Conservation (phyloP, 2,329 filamentous ascomycete genomes). For the Cladosporium sphaerospermum region DNA sequence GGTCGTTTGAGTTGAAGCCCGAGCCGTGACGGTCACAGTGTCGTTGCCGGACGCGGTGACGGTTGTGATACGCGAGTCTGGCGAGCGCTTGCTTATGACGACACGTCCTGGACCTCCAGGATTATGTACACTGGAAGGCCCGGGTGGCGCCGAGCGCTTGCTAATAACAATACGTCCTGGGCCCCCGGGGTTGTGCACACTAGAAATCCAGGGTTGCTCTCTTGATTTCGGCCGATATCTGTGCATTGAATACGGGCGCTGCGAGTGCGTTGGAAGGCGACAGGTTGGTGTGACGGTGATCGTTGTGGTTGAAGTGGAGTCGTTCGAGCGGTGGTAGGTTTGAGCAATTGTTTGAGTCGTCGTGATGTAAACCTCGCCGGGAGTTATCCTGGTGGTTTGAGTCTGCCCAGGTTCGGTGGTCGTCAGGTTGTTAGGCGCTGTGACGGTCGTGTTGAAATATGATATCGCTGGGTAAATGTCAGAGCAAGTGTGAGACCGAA, state of each 20-base stretch:
- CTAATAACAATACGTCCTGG: no score
- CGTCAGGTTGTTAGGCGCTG: constrained; percentile 20
- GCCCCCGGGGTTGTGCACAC: no score
- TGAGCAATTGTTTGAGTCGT: not conserved
- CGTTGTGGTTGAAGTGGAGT: not conserved
- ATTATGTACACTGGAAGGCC: no score
- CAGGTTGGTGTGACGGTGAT: constrained; percentile 1
- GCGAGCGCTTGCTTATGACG: not conserved
- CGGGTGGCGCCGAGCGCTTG: not conserved
- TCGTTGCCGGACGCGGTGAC: not conserved
- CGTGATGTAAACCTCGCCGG: not conserved
- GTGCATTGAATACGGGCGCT: not conserved
- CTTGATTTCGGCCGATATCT: not conserved
- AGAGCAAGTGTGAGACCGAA: not conserved
- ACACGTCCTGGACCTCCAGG: not conserved
- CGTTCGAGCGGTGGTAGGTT: not conserved
- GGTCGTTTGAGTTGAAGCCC: constrained; percentile 2
- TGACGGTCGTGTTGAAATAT: not conserved
- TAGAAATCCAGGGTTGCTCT: no score
- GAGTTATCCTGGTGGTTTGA: not conserved
- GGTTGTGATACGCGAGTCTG: not conserved
- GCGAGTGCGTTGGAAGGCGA: not conserved
- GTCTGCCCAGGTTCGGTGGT: constrained; percentile 19
- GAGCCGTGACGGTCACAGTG: not conserved
- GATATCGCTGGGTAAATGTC: not conserved